Percentiles rank a stretch among this genome's conserved stretches.
phyloP scores from a whole-genome alignment of 2,329 filamentous ascomycete genomes.

The Exophiala dermatitidis region DNA sequence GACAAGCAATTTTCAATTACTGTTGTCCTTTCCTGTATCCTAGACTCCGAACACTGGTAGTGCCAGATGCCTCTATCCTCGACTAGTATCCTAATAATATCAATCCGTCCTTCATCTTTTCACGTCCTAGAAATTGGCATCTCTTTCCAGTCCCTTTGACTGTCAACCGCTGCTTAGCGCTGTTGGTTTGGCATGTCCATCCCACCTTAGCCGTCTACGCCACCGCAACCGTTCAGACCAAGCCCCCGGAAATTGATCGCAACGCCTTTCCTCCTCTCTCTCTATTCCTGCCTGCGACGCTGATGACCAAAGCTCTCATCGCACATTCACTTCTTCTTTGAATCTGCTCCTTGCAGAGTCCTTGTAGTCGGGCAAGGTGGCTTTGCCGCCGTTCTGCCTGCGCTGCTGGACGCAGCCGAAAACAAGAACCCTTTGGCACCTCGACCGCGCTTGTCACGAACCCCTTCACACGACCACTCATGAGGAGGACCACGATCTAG shows the following conservation, averaged over 20 bases:
- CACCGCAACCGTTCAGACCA: constrained; percentile 3
- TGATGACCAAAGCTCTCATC: neutral
- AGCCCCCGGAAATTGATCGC: constrained; percentile 14
- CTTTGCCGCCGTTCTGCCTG: constrained; percentile 24
- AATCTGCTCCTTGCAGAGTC: neutral
- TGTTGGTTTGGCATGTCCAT: constrained; percentile 7
- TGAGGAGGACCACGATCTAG: constrained; percentile 20
- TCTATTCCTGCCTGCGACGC: neutral
- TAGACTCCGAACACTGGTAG: neutral
- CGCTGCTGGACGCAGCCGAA: constrained; percentile 22
- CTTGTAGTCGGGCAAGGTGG: constrained; percentile 14
- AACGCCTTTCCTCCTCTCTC: constrained; percentile 3
- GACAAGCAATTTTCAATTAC: neutral
- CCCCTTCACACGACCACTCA: constrained; percentile 7
- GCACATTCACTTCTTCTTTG: neutral
- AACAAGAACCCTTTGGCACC: constrained; percentile 16
- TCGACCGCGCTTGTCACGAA: constrained; percentile 14
- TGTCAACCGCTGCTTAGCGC: constrained; percentile 4
- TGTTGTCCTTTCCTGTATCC: neutral
- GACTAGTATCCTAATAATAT: neutral
- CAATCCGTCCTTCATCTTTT: neutral
- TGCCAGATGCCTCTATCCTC: neutral
- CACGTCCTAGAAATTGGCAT: neutral
- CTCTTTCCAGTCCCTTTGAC: neutral
- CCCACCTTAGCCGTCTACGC: neutral